phyloP scores from a whole-genome alignment of 148 eudicot genomes.

The Vaccinium corymbosum region DNA sequence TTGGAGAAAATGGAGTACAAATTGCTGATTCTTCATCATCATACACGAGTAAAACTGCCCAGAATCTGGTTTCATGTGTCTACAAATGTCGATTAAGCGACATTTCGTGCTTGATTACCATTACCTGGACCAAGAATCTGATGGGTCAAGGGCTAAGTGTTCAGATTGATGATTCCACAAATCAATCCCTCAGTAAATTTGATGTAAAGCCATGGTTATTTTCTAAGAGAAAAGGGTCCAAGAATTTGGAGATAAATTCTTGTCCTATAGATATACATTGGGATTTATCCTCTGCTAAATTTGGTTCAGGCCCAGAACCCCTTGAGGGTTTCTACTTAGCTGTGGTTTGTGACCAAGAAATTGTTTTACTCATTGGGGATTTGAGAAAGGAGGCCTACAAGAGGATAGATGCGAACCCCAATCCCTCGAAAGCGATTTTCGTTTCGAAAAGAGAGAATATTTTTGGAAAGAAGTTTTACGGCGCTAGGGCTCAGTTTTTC shows the following conservation, averaged over 20 bases:
- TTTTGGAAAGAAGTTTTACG: conserved; percentile 29
- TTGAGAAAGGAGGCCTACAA: neutral
- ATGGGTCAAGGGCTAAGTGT: conserved; percentile 34
- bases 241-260: conserved; percentile 5
- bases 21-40: conserved; percentile 16
- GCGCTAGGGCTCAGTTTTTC: conserved; percentile 35
- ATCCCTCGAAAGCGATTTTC: neutral
- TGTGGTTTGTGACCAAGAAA: neutral
- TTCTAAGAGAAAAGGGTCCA: neutral
- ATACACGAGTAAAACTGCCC: neutral
- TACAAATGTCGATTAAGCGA: conserved; percentile 11
- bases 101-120: conserved; percentile 29
- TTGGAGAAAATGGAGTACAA: conserved; percentile 23
- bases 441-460: conserved; percentile 33
- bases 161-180: conserved; percentile 18
- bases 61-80: conserved; percentile 13
- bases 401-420: neutral
- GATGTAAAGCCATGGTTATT: neutral
- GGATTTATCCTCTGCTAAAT: neutral
- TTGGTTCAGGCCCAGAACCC: neutral
- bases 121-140: conserved; percentile 36
- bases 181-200: neutral
- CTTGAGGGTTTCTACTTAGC: conserved; percentile 14
- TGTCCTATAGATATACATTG: neutral
- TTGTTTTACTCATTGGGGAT: conserved; percentile 23